These are phyloP conservation scores for Echium plantagineum DNA, from an alignment of 257 asterid genomes.

Conservation along the genomic window DNA sequence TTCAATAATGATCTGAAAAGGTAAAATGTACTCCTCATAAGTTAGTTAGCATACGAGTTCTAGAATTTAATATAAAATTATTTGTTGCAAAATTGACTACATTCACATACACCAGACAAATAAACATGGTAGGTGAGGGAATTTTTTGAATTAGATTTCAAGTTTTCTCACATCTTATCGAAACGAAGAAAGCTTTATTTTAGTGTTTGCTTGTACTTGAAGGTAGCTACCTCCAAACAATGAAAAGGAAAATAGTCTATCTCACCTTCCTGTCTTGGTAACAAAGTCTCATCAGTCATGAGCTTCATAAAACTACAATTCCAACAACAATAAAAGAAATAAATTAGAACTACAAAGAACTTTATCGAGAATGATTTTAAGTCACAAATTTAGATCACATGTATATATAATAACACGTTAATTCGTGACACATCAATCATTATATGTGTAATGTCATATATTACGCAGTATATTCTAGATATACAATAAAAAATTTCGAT, in stretches of 20 bases:
- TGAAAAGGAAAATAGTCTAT: conserved; percentile 25
- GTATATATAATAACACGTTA: too few species aligned
- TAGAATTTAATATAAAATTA: too few species aligned
- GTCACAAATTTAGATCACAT: background rate
- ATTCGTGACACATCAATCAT: too few species aligned
- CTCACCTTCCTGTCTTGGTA: conserved; percentile 48
- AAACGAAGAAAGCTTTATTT: background rate
- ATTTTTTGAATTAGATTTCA: conserved; percentile 21
- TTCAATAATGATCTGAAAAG: too few species aligned
- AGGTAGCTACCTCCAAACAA: conserved; percentile 8
- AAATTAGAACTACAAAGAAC: too few species aligned
- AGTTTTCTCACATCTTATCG: conserved; percentile 7
- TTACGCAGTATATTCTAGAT: too few species aligned
- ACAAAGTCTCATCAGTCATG: conserved; percentile 19
- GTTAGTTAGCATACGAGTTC: too few species aligned
- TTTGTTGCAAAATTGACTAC: too few species aligned
- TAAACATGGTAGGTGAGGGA: background rate
- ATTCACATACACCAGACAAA: background rate
- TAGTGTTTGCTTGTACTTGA: conserved; percentile 19
- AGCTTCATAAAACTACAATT: background rate
- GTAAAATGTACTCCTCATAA: too few species aligned
- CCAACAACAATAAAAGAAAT: background rate
- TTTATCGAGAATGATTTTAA: background rate
- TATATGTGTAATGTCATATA: too few species aligned
- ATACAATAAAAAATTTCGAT: too few species aligned